Base-by-base conservation (phyloP, 371 early-diverging fungal species). In the Mucor circinelloides region DNA sequence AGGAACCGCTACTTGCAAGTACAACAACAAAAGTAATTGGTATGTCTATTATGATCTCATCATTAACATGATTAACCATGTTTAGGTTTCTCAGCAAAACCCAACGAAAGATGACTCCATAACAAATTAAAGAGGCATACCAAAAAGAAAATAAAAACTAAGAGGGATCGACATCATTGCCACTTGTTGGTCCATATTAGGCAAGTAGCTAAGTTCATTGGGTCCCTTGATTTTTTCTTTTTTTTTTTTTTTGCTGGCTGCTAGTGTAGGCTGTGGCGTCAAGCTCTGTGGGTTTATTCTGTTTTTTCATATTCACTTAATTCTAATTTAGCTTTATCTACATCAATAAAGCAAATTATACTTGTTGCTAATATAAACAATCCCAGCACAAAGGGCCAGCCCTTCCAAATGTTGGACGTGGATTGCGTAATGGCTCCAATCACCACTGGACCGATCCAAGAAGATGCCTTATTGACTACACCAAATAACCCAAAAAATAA, bases 391-490 rank as follows among this genome's bases (percentile, higher is more conserved):
- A 74, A 74, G 6, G 69, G 71, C 61, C 68, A 75, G 12, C 76
- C 76, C 21, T 54, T 69, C 68, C 76, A 70, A 10, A 72, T 56
- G 63, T 76, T 77, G 13, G 63, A 59, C 0, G 85, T 82, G 5
- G 68, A 62, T 34, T 83, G 71, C 0, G 78, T 78, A 42, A 91
- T 86, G 30, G 76, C 84, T 7, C 78, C 89, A 48, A 87, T 80
- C 0, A 87, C 73, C 1, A 87, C 73, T 10, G 91, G 89, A 3
- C 92, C 92, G 28, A 89, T 73, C 83, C 87, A 90, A 21, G 86
- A 71, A 6, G 84, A 79, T 0, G 88, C 85, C 69, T 89, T 88
- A 73, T 87, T 87, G 42, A 85, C 81, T 32, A 91, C 78, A 23
- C 86, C 86, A 71, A 82, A 85, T 7, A 88, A 60, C 17, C 78